Base-by-base conservation (phyloP, 768 basidiomycete species). In the Tricholoma sp. region DNA sequence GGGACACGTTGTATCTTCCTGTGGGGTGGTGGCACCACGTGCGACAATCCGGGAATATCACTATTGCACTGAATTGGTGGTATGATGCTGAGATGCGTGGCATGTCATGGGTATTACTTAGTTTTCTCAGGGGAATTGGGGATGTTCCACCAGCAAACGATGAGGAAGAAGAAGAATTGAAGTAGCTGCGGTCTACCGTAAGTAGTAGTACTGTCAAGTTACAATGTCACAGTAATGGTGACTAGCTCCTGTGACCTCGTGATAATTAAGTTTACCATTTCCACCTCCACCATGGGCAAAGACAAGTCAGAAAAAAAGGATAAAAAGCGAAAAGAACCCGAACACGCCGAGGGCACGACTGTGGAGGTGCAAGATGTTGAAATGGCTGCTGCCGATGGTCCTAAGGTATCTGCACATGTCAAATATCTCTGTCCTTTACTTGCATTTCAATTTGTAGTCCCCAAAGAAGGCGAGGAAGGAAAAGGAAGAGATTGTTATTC, bases 21-120 rank as follows among this genome's bases (percentile, higher is more conserved):
- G 81, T 88, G 4, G 87, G 91, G 0, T 97, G 95, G 95, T 96
- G 89, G 88, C 94, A 96, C 67, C 81, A 91, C 64, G 92, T 96
- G 34, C 78, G 83, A 39, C 94, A 97, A 66, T 74, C 80, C 3
- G 80, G 77, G 3, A 74, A 77, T 57, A 73, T 76, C 20, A 84
- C 81, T 1, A 82, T 93, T 57, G 89, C 90, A 1, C 63, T 91
- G 18, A 94, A 94, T 64, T 93, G 89, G 85, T 94, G 91, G 91
- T 92, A 91, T 66, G 91, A 94, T 63, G 78, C 87, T 60, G 88
- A 91, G 66, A 79, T 86, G 67, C 72, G 78, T 54, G 89, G 91
- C 12, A 80, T 81, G 73, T 71, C 78, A 6, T 92, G 89, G 89
- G 77, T 87, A 13, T 74, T 83, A 68, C 67, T 90, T 20, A 85